These are phyloP conservation scores for Polychaeton citri DNA, from an alignment of 2,329 filamentous ascomycete species.

Conservation along the genomic window DNA sequence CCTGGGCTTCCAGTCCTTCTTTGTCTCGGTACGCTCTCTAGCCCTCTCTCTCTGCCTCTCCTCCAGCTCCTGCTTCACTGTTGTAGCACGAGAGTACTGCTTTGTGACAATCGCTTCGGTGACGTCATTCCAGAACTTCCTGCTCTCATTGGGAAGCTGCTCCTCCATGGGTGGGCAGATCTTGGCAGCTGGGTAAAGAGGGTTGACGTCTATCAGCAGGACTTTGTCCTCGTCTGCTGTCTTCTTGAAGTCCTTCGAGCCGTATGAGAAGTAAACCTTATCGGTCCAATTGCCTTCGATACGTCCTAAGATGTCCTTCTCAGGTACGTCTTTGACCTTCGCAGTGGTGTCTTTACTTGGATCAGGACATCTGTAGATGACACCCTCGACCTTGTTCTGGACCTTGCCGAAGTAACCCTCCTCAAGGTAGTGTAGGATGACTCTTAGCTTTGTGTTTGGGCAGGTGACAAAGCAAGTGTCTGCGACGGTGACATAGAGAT, in stretches of 20 bases:
- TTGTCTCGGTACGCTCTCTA: conserved; percentile 58
- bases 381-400: conserved; percentile 81
- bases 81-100: conserved; percentile 73
- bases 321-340: conserved; percentile 73
- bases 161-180: conserved; percentile 59
- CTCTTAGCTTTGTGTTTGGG: conserved; percentile 79
- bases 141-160: conserved; percentile 80
- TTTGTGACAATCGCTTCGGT: conserved; percentile 74
- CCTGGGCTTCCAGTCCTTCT: conserved; percentile 65
- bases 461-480: conserved; percentile 84
- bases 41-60: conserved; percentile 79
- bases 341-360: conserved; percentile 70
- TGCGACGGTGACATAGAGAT: conserved; percentile 79
- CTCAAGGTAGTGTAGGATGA: conserved; percentile 83
- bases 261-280: conserved; percentile 48
- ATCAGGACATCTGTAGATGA: conserved; percentile 74
- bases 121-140: conserved; percentile 75
- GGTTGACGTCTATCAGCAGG: conserved; percentile 77
- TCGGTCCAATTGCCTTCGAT: conserved; percentile 80
- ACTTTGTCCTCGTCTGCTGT: conserved; percentile 42
- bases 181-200: conserved; percentile 68
- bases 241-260: conserved; percentile 32
- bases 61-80: conserved; percentile 80
- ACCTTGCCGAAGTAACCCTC: conserved; percentile 88
- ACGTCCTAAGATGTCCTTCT: conserved; percentile 68